These are phyloP conservation scores for Rhipidocladum racemiflorum DNA, from an alignment of 176 grass and related monocot species.

Conservation along the genomic window DNA sequence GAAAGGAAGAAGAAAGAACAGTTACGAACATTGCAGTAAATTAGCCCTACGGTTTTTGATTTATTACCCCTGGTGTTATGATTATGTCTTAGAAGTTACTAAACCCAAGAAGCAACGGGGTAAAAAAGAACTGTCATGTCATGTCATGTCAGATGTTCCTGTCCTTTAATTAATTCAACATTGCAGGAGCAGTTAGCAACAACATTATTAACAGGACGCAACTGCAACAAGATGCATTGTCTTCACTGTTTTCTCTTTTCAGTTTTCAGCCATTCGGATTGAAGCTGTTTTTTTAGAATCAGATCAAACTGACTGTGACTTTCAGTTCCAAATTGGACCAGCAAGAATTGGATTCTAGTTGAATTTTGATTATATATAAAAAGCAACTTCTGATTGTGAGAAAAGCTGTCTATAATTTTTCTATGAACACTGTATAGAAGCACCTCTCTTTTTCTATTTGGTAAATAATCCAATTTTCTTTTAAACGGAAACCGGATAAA, in stretches of 20 bases:
- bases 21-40: not conserved
- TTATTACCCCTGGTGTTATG: no score
- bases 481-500: no score
- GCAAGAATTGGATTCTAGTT: no score
- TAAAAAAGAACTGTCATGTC: slow-evolving; percentile 18
- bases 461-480: no score
- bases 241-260: not conserved
- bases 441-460: no score
- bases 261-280: not conserved
- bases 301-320: no score
- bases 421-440: no score
- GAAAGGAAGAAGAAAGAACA: not conserved
- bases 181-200: not conserved
- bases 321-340: no score
- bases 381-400: no score
- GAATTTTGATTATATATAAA: no score
- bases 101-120: slow-evolving; percentile 12
- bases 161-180: slow-evolving; percentile 1
- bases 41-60: no score
- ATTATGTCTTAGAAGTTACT: slow-evolving; percentile 19
- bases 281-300: not conserved
- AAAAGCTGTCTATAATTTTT: no score
- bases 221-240: not conserved
- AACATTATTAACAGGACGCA: slow-evolving; percentile 17
- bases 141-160: slow-evolving; percentile 6